Base-by-base conservation (phyloP, 2,329 filamentous ascomycete species). In the Paecilomyces variotii region DNA sequence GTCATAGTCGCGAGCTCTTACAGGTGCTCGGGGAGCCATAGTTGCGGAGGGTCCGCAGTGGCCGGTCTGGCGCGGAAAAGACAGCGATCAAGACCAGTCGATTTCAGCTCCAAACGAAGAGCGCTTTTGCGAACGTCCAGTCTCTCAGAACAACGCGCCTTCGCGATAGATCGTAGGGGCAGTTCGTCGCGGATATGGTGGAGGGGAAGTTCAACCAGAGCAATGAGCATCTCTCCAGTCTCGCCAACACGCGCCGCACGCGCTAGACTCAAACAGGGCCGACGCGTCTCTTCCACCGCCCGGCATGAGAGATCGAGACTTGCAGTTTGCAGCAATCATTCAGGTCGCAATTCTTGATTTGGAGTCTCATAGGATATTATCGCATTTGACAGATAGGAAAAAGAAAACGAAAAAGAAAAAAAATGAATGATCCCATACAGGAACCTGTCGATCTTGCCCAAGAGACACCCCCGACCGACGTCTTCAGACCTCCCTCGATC, bases 401-500 rank as follows among this genome's bases (percentile, higher is more conserved):
- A 19, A 19, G 19, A 19, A 19, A 1, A 19, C n/a, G n/a, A n/a
- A n/a, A n/a, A n/a, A n/a, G n/a, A 19, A 1, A 19, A 19, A 19
- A 19, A 25, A 79, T 78, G 75, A 68, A 69, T 51, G 70, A 73
- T 25, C 65, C 65, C 24, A 68, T 67, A 55, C 66, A 68, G 26
- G 54, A 53, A 25, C 53, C 61, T 53, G 64, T 68, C 58, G 65
- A 72, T 59, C 45, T 66, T 19, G 58, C 64, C 4, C 68, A 75
- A 54, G 74, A 78, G 54, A 67, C 69, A 1, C 68, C 69, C n/a
- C 61, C 67, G 25, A 61, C 71, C 39, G 67, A 67, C 27, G 45
- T 59, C 61, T 90, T 87, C 74, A 76, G 89, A 62, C 87, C 88
- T 12, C 89, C 89, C 5, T 91, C 87, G 14, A 81, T 92, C 65